Percentiles rank a stretch among this genome's conserved stretches.
Conservation (phyloP, 371 early-diverging fungal species). For the Scutellospora calospora region DNA sequence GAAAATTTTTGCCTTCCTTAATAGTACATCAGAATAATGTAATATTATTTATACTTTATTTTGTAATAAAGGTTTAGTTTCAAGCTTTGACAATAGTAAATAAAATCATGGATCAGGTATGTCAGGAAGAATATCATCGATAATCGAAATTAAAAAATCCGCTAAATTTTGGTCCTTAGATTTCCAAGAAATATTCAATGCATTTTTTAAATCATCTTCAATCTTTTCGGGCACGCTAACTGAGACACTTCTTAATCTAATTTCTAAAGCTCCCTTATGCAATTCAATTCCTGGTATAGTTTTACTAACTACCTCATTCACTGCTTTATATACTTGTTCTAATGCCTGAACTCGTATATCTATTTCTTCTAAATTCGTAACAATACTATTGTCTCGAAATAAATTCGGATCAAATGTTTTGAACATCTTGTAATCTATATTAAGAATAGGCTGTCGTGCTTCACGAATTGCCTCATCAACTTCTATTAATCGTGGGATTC, state of each 20-base stretch:
- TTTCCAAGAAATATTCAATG: conserved; percentile 54
- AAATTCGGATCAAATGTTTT: conserved; percentile 23
- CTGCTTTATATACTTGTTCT: conserved; percentile 49
- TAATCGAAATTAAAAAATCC: conserved; percentile 49
- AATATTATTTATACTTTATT: too few species aligned
- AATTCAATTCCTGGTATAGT: conserved; percentile 45
- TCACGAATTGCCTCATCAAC: conserved; percentile 45
- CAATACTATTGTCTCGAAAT: conserved; percentile 36
- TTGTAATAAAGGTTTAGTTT: too few species aligned
- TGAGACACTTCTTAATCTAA: conserved; percentile 46
- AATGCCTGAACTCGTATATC: conserved; percentile 50
- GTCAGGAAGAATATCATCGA: conserved; percentile 39
- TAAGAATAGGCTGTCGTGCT: neutral
- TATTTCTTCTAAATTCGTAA: neutral
- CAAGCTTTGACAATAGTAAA: too few species aligned
- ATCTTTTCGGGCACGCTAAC: conserved; percentile 46
- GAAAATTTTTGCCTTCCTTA: too few species aligned
- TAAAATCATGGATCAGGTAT: too few species aligned
- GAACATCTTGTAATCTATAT: conserved; percentile 16
- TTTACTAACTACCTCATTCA: conserved; percentile 47
- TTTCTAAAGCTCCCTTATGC: neutral
- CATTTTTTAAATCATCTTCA: conserved; percentile 45
- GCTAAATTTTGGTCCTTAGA: conserved; percentile 57
- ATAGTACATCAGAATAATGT: too few species aligned
- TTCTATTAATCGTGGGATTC: conserved; percentile 51